phyloP scores from a whole-genome alignment of 225 moss, liverwort and hornwort genomes.

The Bryoerythrophyllum caledonicum region DNA sequence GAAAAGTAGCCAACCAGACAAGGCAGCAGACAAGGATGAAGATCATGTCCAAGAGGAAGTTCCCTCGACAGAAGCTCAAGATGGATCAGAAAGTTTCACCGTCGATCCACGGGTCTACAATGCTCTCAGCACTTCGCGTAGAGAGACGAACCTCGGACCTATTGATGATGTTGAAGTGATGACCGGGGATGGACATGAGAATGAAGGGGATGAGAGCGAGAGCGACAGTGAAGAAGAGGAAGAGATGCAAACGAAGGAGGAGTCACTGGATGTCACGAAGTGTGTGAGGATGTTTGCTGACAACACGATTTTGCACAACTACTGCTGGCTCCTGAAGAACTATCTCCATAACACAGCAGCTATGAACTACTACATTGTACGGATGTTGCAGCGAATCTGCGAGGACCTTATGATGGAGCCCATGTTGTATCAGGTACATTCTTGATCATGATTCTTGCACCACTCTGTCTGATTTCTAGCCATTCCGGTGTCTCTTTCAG shows the following conservation, averaged over 20 bases:
- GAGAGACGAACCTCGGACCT: slow-evolving; percentile 7
- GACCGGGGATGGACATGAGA: slow-evolving; percentile 6
- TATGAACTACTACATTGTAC: slow-evolving; percentile 81
- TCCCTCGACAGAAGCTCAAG: slow-evolving; percentile 16
- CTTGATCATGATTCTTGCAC: slow-evolving; percentile 5
- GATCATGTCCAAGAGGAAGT: slow-evolving; percentile 15
- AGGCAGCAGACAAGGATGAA: slow-evolving; percentile 1
- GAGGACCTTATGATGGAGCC: slow-evolving; percentile 85
- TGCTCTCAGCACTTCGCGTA: background rate
- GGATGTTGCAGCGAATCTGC: slow-evolving; percentile 90
- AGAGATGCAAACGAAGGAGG: slow-evolving; percentile 65
- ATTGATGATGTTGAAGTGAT: slow-evolving; percentile 8
- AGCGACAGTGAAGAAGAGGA: slow-evolving; percentile 37
- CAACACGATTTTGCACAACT: slow-evolving; percentile 74
- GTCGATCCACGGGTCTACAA: background rate
- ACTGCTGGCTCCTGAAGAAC: slow-evolving; percentile 91
- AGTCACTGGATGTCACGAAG: slow-evolving; percentile 57
- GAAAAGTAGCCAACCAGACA: slow-evolving; percentile 6
- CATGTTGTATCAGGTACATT: slow-evolving; percentile 83
- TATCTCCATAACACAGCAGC: slow-evolving; percentile 64
- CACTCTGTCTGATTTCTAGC: background rate
- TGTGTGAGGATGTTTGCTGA: slow-evolving; percentile 69
- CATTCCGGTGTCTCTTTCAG: background rate
- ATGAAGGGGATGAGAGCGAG: slow-evolving; percentile 27
- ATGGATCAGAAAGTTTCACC: slow-evolving; percentile 4